A percentile compares a stretch with the other conserved stretches of the same genome.
These are phyloP conservation scores for Xylaria sp. DNA, from an alignment of 2,329 filamentous ascomycete species.

Conservation along the genomic window DNA sequence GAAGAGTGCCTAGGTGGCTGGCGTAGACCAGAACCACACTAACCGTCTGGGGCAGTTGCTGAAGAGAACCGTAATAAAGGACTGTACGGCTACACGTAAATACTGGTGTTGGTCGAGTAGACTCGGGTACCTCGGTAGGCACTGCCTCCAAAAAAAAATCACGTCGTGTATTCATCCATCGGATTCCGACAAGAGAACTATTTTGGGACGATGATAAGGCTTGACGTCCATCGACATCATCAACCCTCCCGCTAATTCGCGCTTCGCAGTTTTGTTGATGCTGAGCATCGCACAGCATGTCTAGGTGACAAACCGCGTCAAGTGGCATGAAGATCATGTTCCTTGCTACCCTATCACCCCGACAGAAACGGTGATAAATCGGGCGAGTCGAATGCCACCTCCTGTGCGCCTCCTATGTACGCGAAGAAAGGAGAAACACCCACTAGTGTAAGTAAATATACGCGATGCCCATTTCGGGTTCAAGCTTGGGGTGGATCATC, in stretches of 20 bases:
- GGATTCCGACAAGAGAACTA: constrained; percentile 16
- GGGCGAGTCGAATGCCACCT: background rate
- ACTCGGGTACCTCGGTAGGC: background rate
- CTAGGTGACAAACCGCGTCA: background rate
- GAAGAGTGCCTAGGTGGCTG: constrained; percentile 9
- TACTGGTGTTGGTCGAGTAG: too few species aligned
- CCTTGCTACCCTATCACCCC: constrained; percentile 2
- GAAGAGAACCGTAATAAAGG: background rate
- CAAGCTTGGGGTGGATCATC: constrained; percentile 17
- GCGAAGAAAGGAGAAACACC: constrained; percentile 15
- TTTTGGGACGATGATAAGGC: constrained; percentile 16
- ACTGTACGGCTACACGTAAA: too few species aligned
- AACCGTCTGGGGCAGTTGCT: constrained; percentile 10
- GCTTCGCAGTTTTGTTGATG: background rate
- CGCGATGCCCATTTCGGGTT: constrained; percentile 15
- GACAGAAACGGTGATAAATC: constrained; percentile 9
- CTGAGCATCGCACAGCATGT: background rate
- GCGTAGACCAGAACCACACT: background rate
- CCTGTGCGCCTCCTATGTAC: too few species aligned
- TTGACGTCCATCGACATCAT: background rate
- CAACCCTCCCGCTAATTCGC: background rate
- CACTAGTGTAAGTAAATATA: constrained; percentile 21
- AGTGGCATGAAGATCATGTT: constrained; percentile 7
- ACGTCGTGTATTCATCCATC: background rate
- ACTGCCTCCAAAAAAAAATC: too few species aligned